phyloP scores from a whole-genome alignment of 768 basidiomycete species.

The Lenzites betulinus region DNA sequence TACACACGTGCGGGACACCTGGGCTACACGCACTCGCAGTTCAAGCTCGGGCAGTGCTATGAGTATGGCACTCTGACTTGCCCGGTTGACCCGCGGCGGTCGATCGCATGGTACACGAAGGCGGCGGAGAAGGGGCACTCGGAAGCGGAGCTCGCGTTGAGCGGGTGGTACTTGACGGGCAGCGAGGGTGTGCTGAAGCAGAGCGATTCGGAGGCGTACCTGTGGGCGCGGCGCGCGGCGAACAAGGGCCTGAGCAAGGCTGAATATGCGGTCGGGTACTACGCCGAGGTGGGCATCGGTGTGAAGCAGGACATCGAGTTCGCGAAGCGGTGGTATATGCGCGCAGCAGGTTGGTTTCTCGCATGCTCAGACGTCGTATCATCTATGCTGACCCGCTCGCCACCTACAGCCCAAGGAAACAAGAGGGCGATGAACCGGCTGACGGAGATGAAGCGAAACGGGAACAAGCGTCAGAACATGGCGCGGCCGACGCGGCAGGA shows the following conservation, averaged over 20 bases:
- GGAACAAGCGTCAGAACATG: constrained; percentile 74
- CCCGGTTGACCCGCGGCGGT: constrained; percentile 89
- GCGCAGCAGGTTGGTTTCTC: constrained; percentile 81
- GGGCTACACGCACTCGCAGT: constrained; percentile 92
- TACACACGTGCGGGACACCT: constrained; percentile 91
- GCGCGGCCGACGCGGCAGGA: constrained; percentile 90
- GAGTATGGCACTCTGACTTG: constrained; percentile 90
- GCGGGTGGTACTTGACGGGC: constrained; percentile 98
- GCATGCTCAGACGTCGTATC: too few species aligned
- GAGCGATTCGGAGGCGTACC: constrained; percentile 97
- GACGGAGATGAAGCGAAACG: constrained; percentile 92
- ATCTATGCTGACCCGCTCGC: background rate
- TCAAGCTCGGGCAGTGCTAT: constrained; percentile 93
- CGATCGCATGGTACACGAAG: constrained; percentile 98
- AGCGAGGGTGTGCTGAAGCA: constrained; percentile 96
- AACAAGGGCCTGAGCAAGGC: constrained; percentile 97
- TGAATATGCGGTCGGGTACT: constrained; percentile 98
- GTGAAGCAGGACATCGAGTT: constrained; percentile 95
- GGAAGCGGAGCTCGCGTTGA: constrained; percentile 93
- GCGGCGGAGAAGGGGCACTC: constrained; percentile 96
- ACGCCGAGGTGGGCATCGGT: constrained; percentile 96
- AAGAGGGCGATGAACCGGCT: constrained; percentile 95
- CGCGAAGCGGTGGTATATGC: constrained; percentile 99
- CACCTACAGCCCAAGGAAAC: constrained; percentile 84
- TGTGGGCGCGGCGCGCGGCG: constrained; percentile 95